Percentiles rank a stretch among this genome's conserved stretches.
phyloP scores from a whole-genome alignment of 2,329 filamentous ascomycete genomes.

The Thelonectria olida region DNA sequence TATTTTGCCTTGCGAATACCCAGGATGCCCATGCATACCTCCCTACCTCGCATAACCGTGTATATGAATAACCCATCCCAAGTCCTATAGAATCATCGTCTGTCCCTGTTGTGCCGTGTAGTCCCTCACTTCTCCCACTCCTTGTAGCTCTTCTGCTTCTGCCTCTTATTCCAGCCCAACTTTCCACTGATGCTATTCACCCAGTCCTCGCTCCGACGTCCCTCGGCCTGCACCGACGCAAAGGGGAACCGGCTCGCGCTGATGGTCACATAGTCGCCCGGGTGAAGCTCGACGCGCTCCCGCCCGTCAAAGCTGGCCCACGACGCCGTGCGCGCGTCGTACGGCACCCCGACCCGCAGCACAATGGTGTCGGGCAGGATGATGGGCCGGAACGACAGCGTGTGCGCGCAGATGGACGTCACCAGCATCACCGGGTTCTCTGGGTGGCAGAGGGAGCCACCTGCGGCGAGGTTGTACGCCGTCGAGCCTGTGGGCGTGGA shows the following conservation, averaged over 20 bases:
- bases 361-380: constrained; percentile 97
- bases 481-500: constrained; percentile 95
- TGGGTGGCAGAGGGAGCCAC: constrained; percentile 93
- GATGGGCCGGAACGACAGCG: constrained; percentile 93
- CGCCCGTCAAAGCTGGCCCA: constrained; percentile 99
- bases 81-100: neutral
- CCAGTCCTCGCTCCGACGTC: constrained; percentile 79
- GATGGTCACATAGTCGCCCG: constrained; percentile 86
- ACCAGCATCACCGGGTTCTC: constrained; percentile 97
- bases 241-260: constrained; percentile 84
- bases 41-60: neutral
- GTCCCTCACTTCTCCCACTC: constrained; percentile 53
- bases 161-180: constrained; percentile 82
- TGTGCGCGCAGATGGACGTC: constrained; percentile 94
- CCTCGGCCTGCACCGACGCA: constrained; percentile 76
- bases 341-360: constrained; percentile 91
- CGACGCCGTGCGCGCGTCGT: constrained; percentile 85
- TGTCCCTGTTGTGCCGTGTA: neutral
- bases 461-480: constrained; percentile 93
- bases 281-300: constrained; percentile 81
- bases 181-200: constrained; percentile 83
- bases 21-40: neutral
- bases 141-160: constrained; percentile 75
- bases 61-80: neutral
- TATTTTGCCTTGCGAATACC: neutral